A percentile compares a stretch with the other conserved stretches of the same genome.
Conservation (phyloP, 2,329 filamentous ascomycete species). For the Basipetospora chlamydospora region DNA sequence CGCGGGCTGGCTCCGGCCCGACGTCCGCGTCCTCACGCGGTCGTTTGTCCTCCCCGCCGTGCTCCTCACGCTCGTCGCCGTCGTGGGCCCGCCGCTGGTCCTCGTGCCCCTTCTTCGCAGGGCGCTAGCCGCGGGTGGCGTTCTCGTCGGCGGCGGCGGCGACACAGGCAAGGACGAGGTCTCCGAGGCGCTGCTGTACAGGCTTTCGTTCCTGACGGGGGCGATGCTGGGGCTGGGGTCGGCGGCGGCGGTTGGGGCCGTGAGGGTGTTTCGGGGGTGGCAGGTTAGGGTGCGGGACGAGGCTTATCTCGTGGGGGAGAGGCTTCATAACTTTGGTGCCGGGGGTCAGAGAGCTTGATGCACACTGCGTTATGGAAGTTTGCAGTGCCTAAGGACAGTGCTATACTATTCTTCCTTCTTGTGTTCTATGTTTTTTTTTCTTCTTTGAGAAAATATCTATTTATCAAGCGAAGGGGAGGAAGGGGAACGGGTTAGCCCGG, state of each 20-base stretch:
- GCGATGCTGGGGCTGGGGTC: constrained; percentile 30
- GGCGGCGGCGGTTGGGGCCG: constrained; percentile 31
- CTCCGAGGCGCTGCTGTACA: constrained; percentile 26
- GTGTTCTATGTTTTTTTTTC: too few relatives aligned
- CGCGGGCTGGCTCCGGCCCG: constrained; percentile 64
- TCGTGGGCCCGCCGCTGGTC: constrained; percentile 45
- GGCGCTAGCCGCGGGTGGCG: constrained; percentile 3
- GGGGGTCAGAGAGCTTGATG: too few relatives aligned
- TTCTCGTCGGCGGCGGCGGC: neutral
- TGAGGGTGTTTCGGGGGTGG: constrained; percentile 58
- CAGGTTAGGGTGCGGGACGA: constrained; percentile 76
- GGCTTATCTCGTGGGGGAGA: constrained; percentile 88
- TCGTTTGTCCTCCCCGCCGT: constrained; percentile 70
- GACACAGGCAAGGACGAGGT: constrained; percentile 15
- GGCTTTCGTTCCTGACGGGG: constrained; percentile 56
- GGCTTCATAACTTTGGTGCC: constrained; percentile 79
- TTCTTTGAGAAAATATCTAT: too few relatives aligned
- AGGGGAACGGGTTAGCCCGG: too few relatives aligned
- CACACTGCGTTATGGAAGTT: too few relatives aligned
- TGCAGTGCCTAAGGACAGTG: neutral
- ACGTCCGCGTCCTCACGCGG: constrained; percentile 65
- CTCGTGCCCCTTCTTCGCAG: constrained; percentile 6
- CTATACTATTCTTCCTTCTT: too few relatives aligned
- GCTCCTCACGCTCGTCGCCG: constrained; percentile 44
- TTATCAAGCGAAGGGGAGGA: too few relatives aligned